A percentile compares a stretch with the other conserved stretches of the same genome.
Evolutionary conservation across 371 early-diverging fungal genomes (phyloP).

Genomic region (Mucor velutinosus): DNA sequence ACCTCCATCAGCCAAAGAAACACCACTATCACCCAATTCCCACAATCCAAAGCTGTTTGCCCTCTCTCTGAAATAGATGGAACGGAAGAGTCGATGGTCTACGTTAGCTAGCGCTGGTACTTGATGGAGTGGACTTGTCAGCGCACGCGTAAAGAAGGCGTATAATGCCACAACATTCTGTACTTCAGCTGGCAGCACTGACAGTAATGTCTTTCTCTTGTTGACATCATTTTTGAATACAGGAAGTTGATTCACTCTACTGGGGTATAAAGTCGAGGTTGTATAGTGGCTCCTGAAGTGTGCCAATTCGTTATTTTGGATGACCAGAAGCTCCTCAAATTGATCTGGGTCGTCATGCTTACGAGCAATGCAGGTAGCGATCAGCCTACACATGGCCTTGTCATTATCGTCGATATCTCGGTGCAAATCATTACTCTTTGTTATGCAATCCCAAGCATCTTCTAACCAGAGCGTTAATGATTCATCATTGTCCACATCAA

Average conservation of each 20-base stretch:
- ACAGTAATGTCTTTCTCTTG: neutral
- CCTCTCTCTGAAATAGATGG: slow-evolving; percentile 62
- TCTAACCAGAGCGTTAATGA: slow-evolving; percentile 23
- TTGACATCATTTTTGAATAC: neutral
- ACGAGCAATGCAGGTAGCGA: slow-evolving; percentile 31
- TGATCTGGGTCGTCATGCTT: slow-evolving; percentile 14
- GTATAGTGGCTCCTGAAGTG: slow-evolving; percentile 17
- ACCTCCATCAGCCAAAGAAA: slow-evolving; percentile 1
- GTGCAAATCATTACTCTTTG: neutral
- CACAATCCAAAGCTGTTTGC: slow-evolving; percentile 73
- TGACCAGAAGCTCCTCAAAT: slow-evolving; percentile 26
- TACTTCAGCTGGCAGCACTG: slow-evolving; percentile 16
- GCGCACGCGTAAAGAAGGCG: slow-evolving; percentile 17
- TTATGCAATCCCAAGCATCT: slow-evolving; percentile 24
- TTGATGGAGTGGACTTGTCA: neutral
- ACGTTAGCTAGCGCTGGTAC: neutral
- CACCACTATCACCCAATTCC: slow-evolving; percentile 29
- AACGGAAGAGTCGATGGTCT: slow-evolving; percentile 48
- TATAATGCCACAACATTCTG: slow-evolving; percentile 32
- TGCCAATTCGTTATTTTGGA: slow-evolving; percentile 42
- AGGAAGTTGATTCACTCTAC: neutral
- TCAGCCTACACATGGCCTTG: slow-evolving; percentile 39
- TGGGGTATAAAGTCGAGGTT: neutral
- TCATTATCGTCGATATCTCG: slow-evolving; percentile 26
- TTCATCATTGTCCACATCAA: slow-evolving; percentile 16